These are phyloP conservation scores for Myxozyma nipponensis DNA, from an alignment of 805 yeast species.

Conservation along the genomic window DNA sequence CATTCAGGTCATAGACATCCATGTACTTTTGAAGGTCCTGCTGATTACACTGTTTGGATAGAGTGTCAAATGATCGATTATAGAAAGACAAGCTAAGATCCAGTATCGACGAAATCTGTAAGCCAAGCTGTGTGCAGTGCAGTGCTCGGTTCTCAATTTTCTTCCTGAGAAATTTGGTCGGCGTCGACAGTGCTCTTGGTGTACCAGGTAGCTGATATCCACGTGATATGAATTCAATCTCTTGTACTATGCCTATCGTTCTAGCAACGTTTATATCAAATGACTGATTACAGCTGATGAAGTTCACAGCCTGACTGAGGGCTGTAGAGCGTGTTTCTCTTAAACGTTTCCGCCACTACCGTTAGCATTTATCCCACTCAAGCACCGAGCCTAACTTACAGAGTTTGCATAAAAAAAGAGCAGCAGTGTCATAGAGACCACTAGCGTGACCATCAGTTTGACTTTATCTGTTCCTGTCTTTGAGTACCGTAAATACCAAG, in stretches of 20 bases:
- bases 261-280: conserved; percentile 24
- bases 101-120: conserved; percentile 19
- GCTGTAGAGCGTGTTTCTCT: conserved; percentile 21
- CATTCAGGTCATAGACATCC: conserved; percentile 25
- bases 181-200: neutral
- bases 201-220: conserved; percentile 10
- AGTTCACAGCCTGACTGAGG: conserved; percentile 12
- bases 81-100: conserved; percentile 21
- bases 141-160: conserved; percentile 3
- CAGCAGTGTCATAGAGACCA: conserved; percentile 11
- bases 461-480: conserved; percentile 2
- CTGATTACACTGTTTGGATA: conserved; percentile 15
- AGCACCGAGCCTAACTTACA: conserved; percentile 3
- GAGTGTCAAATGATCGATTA: conserved; percentile 6
- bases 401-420: conserved; percentile 25
- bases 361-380: neutral
- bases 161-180: neutral
- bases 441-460: conserved; percentile 11
- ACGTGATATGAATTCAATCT: conserved; percentile 26
- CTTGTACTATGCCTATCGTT: conserved; percentile 28
- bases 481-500: conserved; percentile 29
- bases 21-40: conserved; percentile 21
- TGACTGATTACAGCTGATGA: conserved; percentile 22
- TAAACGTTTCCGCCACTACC: conserved; percentile 24
- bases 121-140: conserved; percentile 18